Evolutionary conservation across 2,329 filamentous ascomycete genomes (phyloP).

Genomic region (Penicillium expansum): DNA sequence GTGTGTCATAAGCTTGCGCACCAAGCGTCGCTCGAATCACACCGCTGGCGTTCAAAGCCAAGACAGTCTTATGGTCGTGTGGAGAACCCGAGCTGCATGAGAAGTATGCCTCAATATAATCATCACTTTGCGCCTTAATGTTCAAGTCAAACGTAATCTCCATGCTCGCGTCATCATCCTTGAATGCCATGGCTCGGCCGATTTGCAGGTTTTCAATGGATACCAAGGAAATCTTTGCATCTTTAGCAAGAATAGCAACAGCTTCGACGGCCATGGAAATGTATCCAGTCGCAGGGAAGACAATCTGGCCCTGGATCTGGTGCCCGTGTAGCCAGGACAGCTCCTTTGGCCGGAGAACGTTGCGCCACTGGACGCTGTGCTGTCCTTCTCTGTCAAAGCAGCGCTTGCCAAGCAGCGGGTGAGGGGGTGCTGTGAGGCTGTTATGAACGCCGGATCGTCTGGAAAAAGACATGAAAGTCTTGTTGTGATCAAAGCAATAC

Average conservation of each 20-base stretch:
- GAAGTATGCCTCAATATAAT: background rate
- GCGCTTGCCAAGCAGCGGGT: background rate
- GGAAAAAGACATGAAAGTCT: background rate
- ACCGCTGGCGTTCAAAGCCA: no score
- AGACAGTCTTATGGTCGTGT: no score
- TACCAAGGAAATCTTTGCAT: slow-evolving; percentile 6
- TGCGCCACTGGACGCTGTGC: slow-evolving; percentile 16
- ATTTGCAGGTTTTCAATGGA: slow-evolving; percentile 5
- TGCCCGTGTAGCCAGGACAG: slow-evolving; percentile 32
- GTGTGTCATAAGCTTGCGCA: no score
- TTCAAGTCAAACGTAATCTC: slow-evolving; percentile 7
- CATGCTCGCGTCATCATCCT: slow-evolving; percentile 12
- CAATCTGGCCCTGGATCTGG: slow-evolving; percentile 23
- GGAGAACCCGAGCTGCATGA: no score
- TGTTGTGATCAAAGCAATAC: slow-evolving; percentile 1
- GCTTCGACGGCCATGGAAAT: slow-evolving; percentile 17
- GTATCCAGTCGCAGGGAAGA: slow-evolving; percentile 19
- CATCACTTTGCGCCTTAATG: background rate
- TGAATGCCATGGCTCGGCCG: slow-evolving; percentile 17
- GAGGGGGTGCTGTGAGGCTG: background rate
- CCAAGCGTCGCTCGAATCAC: no score
- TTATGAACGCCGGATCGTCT: background rate
- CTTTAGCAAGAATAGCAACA: background rate
- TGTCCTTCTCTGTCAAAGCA: background rate
- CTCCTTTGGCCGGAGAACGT: slow-evolving; percentile 21